Evolutionary conservation across 2,329 filamentous ascomycete genomes (phyloP).

Genomic region (Apiospora phragmitis): DNA sequence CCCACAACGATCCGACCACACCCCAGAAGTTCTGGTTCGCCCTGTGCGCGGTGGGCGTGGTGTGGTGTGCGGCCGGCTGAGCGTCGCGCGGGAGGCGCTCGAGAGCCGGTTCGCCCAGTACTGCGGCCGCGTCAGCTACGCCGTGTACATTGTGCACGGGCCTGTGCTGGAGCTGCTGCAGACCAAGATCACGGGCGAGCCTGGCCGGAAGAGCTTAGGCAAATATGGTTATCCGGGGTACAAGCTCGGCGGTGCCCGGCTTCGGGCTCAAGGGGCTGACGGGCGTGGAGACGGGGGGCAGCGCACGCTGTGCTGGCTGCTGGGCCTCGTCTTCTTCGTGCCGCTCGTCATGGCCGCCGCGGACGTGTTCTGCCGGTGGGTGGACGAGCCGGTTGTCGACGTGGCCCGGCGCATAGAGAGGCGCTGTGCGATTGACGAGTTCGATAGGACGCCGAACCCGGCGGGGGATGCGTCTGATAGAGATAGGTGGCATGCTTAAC

Average conservation of each 20-base stretch:
- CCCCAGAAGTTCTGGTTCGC: slow-evolving; percentile 41
- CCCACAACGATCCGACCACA: slow-evolving; percentile 27
- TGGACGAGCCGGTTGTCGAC: slow-evolving; percentile 56
- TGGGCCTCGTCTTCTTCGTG: slow-evolving; percentile 47
- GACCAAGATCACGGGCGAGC: slow-evolving; percentile 29
- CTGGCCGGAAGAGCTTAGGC: slow-evolving; percentile 23
- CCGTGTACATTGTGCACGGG: slow-evolving; percentile 58
- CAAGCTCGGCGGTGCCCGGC: neutral
- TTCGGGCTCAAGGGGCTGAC: slow-evolving; percentile 34
- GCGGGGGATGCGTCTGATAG: neutral
- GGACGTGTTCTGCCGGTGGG: slow-evolving; percentile 56
- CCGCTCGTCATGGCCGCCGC: slow-evolving; percentile 55
- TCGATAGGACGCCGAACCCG: neutral
- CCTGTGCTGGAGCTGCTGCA: slow-evolving; percentile 40
- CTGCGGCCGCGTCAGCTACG: slow-evolving; percentile 53
- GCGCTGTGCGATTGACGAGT: slow-evolving; percentile 3
- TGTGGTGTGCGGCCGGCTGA: slow-evolving; percentile 40
- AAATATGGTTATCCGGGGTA: slow-evolving; percentile 17
- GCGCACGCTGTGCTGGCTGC: slow-evolving; percentile 34
- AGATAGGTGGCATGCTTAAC: neutral
- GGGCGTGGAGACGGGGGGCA: slow-evolving; percentile 29
- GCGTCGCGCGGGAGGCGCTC: slow-evolving; percentile 39
- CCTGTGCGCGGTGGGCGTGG: slow-evolving; percentile 33
- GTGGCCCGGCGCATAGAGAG: slow-evolving; percentile 58
- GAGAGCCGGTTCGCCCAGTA: slow-evolving; percentile 52